A percentile compares a stretch with the other conserved stretches of the same genome.
phyloP scores from a whole-genome alignment of 192 early-diverging fungal genomes.

The Backusella tarrabulga region DNA sequence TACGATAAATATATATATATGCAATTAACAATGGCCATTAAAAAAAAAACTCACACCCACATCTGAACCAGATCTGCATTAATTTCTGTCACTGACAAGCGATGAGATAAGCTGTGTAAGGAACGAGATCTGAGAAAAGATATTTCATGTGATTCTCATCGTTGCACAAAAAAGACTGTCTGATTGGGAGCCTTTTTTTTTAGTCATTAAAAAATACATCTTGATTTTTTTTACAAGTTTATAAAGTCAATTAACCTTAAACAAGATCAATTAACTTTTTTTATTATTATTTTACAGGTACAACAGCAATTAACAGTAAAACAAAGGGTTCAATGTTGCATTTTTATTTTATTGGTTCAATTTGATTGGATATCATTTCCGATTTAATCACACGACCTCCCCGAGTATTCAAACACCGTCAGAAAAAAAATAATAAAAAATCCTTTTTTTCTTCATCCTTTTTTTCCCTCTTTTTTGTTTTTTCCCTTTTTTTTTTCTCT shows the following conservation, averaged over 20 bases:
- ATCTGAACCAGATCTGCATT: background rate
- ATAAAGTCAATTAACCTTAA: background rate
- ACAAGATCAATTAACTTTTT: background rate
- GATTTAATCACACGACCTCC: constrained; percentile 1
- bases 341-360: background rate
- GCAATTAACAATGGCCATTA: background rate
- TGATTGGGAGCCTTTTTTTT: background rate
- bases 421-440: background rate
- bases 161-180: background rate
- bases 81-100: background rate
- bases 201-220: background rate
- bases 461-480: background rate
- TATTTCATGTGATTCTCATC: background rate
- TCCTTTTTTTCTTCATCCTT: background rate
- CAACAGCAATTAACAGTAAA: background rate
- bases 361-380: background rate
- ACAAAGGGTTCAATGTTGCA: background rate
- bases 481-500: background rate
- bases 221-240: background rate
- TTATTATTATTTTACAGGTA: background rate
- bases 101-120: background rate
- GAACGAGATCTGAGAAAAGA: background rate
- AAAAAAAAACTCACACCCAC: background rate
- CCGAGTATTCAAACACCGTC: background rate
- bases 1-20: background rate